Base-by-base conservation (phyloP, 768 basidiomycete genomes). In the Mycena polygramma region DNA sequence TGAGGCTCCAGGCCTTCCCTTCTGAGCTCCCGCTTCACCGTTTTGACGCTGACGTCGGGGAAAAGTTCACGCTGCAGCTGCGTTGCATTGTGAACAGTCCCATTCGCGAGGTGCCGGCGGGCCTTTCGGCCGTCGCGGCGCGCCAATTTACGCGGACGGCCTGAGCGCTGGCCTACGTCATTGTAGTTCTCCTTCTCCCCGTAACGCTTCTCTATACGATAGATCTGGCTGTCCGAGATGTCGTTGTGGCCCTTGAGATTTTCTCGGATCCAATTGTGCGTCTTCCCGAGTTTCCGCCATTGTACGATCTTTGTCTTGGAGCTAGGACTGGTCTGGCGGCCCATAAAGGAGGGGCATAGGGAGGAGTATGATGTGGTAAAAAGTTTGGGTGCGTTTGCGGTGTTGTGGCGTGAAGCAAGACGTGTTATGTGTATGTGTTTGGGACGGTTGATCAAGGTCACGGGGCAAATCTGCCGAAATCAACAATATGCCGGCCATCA, bases 361-460 rank as follows among this genome's bases (percentile, higher is more conserved):
- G 37, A 9, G 20, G 37, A 11, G 5, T 20, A 22, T 36, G 22
- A 30, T 55, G 37, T 57, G 15, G 19, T 19, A 20, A 39, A 39
- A 57, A 57, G 37, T 19, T 37, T 7, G 37, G 19, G 20, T 7
- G 37, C 22, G 55, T 20, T 19, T 11, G 55, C 3, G 17, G 3
- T n/a, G 53, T 57, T 39, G 55, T 39, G 20, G 55, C 55, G 55
- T 20, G 55, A 39, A 57, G 35, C 36, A 8, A 20, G 55, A 57
- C 37, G 36, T 11, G 55, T n/a, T 57, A 57, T 57, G 55, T 57
- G 55, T 20, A 22, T 30, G 37, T 57, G 55, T 57, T 57, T 57
- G n/a, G 4, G 19, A 17, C 20, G 41, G 46, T 48, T 48, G 46
- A 48, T 48, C 46, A 17, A 48, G 20, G 19, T n/a, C 41, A 41